Evolutionary conservation across 139 green algal species (phyloP).

Genomic region (Spirogloea muscicola): DNA sequence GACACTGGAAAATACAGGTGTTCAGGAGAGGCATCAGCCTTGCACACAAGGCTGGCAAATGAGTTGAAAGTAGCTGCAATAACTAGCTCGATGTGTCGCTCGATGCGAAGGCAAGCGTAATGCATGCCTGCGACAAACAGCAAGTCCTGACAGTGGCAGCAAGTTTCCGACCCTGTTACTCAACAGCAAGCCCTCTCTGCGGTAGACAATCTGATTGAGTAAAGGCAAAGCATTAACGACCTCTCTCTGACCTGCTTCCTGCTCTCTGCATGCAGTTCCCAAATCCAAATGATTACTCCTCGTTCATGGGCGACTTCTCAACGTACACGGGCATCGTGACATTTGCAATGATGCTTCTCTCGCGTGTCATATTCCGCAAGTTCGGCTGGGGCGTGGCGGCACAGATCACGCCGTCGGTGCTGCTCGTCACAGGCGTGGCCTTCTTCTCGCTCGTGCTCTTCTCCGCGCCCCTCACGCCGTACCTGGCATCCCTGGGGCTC

Average conservation of each 20-base stretch:
- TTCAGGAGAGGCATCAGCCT: too few species aligned
- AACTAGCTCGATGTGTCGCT: too few species aligned
- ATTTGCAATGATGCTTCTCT: conserved; percentile 94
- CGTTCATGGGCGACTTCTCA: conserved; percentile 59
- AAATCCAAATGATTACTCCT: conserved; percentile 38
- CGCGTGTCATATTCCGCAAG: conserved; percentile 86
- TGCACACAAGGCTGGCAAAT: too few species aligned
- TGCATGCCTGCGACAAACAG: too few species aligned
- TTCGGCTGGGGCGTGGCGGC: conserved; percentile 93
- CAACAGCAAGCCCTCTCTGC: too few species aligned
- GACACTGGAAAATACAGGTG: too few species aligned
- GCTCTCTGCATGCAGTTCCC: conserved; percentile 47
- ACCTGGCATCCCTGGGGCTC: conserved; percentile 71
- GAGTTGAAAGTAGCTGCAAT: conserved; percentile 97
- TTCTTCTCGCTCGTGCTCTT: conserved; percentile 94
- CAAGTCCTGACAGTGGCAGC: too few species aligned
- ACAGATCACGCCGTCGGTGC: conserved; percentile 87
- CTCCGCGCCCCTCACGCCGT: conserved; percentile 63
- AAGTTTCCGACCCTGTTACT: too few species aligned
- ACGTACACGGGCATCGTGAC: conserved; percentile 71
- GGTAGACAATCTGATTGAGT: too few species aligned
- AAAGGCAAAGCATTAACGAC: too few species aligned
- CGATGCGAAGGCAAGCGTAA: too few species aligned
- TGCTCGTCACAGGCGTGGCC: conserved; percentile 84
- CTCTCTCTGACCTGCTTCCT: too few species aligned